These are phyloP conservation scores for Lentinula sp. DNA, from an alignment of 768 basidiomycete genomes.

Conservation along the genomic window DNA sequence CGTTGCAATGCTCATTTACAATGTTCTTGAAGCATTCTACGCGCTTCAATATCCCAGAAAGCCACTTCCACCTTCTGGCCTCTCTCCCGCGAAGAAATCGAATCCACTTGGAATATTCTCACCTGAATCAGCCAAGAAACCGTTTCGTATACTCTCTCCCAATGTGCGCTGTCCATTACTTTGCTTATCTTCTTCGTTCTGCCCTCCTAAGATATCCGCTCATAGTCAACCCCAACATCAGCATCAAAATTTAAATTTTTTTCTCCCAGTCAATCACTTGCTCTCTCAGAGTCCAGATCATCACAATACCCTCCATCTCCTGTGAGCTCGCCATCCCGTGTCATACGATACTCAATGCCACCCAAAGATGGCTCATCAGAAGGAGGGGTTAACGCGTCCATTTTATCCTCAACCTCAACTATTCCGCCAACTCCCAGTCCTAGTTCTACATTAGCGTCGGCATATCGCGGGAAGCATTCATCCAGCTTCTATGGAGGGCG, in stretches of 20 bases:
- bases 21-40: conserved; percentile 1
- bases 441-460: not conserved
- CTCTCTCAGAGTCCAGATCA: not conserved
- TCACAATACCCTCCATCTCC: conserved; percentile 5
- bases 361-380: not conserved
- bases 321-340: not conserved
- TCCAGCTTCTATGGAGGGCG: not conserved
- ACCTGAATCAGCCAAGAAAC: not conserved
- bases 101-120: not conserved
- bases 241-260: not conserved
- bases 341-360: conserved; percentile 3
- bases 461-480: conserved; percentile 3
- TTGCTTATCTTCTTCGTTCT: not conserved
- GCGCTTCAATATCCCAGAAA: conserved; percentile 2
- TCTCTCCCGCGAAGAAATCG: conserved; percentile 1
- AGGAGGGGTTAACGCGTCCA: not conserved
- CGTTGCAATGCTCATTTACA: not conserved
- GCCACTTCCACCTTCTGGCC: not conserved
- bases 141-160: conserved; percentile 1
- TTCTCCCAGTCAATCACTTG: not conserved
- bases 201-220: not conserved
- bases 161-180: not conserved
- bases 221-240: conserved; percentile 2
- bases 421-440: conserved; percentile 1
- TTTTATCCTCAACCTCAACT: conserved; percentile 2